These are phyloP conservation scores for Podaxis rugospora DNA, from an alignment of 768 basidiomycete genomes.

Conservation along the genomic window DNA sequence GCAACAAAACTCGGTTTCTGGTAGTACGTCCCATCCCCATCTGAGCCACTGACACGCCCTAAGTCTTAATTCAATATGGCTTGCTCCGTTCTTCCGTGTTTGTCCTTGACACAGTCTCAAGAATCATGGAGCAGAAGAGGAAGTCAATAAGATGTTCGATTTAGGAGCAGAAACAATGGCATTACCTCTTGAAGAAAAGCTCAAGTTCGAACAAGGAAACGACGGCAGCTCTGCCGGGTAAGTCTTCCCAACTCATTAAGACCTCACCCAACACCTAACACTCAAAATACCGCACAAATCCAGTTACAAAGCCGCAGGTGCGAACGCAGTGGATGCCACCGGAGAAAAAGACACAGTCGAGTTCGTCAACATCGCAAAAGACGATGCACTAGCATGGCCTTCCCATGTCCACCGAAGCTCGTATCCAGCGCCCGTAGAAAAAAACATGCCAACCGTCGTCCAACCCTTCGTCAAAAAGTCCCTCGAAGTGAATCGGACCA, in stretches of 20 bases:
- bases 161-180: slow-evolving; percentile 51
- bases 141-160: slow-evolving; percentile 49
- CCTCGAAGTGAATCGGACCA: slow-evolving; percentile 45
- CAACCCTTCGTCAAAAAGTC: slow-evolving; percentile 55
- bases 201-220: slow-evolving; percentile 55
- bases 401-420: slow-evolving; percentile 38
- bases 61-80: neutral
- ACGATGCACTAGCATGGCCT: slow-evolving; percentile 64
- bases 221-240: slow-evolving; percentile 37
- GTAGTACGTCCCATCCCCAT: slow-evolving; percentile 43
- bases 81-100: too few relatives aligned
- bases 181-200: slow-evolving; percentile 51
- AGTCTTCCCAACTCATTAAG: slow-evolving; percentile 1
- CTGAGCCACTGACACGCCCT: neutral
- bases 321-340: slow-evolving; percentile 55
- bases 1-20: slow-evolving; percentile 61
- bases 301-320: slow-evolving; percentile 61
- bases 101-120: slow-evolving; percentile 34
- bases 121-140: slow-evolving; percentile 49
- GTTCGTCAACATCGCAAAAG: slow-evolving; percentile 65
- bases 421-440: slow-evolving; percentile 52
- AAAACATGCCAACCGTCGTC: slow-evolving; percentile 44
- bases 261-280: neutral
- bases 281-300: slow-evolving; percentile 5
- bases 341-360: slow-evolving; percentile 55